Evolutionary conservation across 176 grass and related monocot species (phyloP).

Genomic region (Oryza meyeriana): DNA sequence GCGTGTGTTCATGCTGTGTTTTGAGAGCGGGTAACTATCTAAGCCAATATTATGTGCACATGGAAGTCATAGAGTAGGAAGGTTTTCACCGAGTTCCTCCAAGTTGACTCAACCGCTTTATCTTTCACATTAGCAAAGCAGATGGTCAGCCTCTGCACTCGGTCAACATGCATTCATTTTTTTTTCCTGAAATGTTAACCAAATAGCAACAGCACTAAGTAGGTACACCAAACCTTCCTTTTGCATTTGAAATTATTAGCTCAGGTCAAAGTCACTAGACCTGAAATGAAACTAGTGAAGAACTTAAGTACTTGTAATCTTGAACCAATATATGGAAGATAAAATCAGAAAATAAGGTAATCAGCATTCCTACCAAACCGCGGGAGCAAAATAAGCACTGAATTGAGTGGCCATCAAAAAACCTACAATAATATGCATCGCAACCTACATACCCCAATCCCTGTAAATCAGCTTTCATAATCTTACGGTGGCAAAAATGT

Average conservation of each 20-base stretch:
- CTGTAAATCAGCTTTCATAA: neutral
- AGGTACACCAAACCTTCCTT: slow-evolving; percentile 23
- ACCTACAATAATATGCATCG: neutral
- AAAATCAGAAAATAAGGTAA: neutral
- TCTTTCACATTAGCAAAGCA: slow-evolving; percentile 41
- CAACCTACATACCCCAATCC: neutral
- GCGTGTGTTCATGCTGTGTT: slow-evolving; percentile 34
- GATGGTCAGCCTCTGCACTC: slow-evolving; percentile 41
- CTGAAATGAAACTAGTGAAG: slow-evolving; percentile 22
- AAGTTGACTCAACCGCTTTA: slow-evolving; percentile 39
- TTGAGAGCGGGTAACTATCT: slow-evolving; percentile 19
- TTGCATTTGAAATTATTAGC: neutral
- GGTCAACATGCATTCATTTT: slow-evolving; percentile 26
- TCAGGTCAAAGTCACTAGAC: slow-evolving; percentile 36
- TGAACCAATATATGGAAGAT: neutral
- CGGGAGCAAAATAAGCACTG: neutral
- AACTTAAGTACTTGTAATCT: slow-evolving; percentile 15
- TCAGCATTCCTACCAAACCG: neutral
- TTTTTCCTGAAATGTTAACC: slow-evolving; percentile 29
- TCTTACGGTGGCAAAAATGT: neutral
- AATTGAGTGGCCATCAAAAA: neutral
- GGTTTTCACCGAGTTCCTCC: slow-evolving; percentile 9
- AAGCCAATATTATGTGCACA: slow-evolving; percentile 38
- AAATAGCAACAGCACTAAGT: neutral
- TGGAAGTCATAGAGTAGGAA: slow-evolving; percentile 42